These are phyloP conservation scores for Amanita pseudoporphyria DNA, from an alignment of 768 basidiomycete species.

Conservation along the genomic window DNA sequence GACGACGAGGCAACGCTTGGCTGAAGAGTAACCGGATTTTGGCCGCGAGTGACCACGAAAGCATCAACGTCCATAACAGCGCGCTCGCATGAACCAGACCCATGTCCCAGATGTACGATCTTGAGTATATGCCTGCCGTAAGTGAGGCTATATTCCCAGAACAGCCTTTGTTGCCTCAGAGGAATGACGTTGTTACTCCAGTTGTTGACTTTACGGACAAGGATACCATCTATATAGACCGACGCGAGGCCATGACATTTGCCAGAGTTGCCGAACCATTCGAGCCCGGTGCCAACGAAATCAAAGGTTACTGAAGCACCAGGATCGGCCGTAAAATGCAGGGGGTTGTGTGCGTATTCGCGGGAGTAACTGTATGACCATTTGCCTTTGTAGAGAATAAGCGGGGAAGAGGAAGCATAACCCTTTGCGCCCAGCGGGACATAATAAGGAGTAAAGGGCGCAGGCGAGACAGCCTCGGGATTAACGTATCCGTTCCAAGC, in stretches of 20 bases:
- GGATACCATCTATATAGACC: slow-evolving; percentile 50
- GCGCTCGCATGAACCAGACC: slow-evolving; percentile 22
- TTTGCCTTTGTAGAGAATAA: slow-evolving; percentile 50
- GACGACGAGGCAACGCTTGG: background rate
- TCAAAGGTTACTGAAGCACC: slow-evolving; percentile 45
- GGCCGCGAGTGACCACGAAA: slow-evolving; percentile 50
- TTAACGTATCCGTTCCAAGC: slow-evolving; percentile 67
- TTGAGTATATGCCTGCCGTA: slow-evolving; percentile 50
- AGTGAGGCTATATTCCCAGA: slow-evolving; percentile 45
- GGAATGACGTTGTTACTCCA: slow-evolving; percentile 24
- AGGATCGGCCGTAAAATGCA: slow-evolving; percentile 38
- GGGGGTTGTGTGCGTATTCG: slow-evolving; percentile 38
- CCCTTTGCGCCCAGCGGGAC: slow-evolving; percentile 64
- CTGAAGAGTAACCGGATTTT: slow-evolving; percentile 2
- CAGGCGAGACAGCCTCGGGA: slow-evolving; percentile 34
- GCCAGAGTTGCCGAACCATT: slow-evolving; percentile 64
- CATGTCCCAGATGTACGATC: slow-evolving; percentile 45
- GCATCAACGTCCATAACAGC: slow-evolving; percentile 51
- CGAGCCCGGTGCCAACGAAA: slow-evolving; percentile 68
- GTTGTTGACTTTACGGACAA: slow-evolving; percentile 34
- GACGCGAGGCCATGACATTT: slow-evolving; percentile 42
- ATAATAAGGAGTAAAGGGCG: slow-evolving; percentile 57
- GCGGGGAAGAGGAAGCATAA: slow-evolving; percentile 60
- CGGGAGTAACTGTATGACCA: slow-evolving; percentile 50
- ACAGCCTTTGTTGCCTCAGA: slow-evolving; percentile 52